Conservation (phyloP, 495 filamentous ascomycete species). For the Parachaetomium inaequale region DNA sequence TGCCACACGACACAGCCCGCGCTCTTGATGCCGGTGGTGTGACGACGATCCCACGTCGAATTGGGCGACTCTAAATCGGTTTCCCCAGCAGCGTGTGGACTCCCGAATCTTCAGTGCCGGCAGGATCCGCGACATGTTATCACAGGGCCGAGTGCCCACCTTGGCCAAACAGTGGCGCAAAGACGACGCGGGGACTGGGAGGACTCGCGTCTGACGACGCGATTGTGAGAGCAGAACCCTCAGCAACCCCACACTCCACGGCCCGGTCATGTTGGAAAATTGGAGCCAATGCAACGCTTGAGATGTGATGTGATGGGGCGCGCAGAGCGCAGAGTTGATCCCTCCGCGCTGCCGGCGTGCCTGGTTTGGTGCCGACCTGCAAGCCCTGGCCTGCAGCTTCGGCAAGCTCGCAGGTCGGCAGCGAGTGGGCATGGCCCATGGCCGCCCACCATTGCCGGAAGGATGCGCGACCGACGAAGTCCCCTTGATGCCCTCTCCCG, state of each 20-base stretch:
- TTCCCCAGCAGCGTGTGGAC: conserved; percentile 1
- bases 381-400: conserved; percentile 5
- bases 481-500: too few relatives aligned
- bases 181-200: neutral
- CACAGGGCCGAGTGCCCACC: neutral
- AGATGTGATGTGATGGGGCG: conserved; percentile 19
- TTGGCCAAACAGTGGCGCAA: neutral
- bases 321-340: conserved; percentile 10
- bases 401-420: neutral
- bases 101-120: neutral
- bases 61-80: neutral
- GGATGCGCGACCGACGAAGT: conserved; percentile 3
- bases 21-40: neutral
- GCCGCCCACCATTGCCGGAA: neutral
- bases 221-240: conserved; percentile 2
- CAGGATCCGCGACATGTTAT: neutral
- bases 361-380: conserved; percentile 8
- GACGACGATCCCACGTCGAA: neutral
- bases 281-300: conserved; percentile 19
- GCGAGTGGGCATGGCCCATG: neutral
- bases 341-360: conserved; percentile 11
- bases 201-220: neutral
- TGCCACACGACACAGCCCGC: conserved; percentile 16
- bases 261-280: neutral
- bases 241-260: conserved; percentile 3